Percentiles rank a stretch among this genome's conserved stretches.
phyloP scores from a whole-genome alignment of 2,329 filamentous ascomycete genomes.

The Akanthomyces dipterigenus region DNA sequence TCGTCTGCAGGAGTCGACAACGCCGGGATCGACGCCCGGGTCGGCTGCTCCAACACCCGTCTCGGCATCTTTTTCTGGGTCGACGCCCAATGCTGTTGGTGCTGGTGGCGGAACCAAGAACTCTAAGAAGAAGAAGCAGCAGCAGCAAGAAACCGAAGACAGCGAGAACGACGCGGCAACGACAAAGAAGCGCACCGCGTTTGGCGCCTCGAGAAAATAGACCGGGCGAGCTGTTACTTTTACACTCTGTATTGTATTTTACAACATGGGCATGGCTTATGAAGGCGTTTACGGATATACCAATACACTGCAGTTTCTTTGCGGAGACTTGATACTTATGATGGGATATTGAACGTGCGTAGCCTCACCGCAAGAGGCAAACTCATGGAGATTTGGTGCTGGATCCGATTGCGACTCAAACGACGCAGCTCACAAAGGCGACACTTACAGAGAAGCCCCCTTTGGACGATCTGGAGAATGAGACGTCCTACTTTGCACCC shows the following conservation, averaged over 20 bases:
- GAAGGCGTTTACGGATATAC: constrained; percentile 7
- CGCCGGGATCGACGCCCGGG: constrained; percentile 39
- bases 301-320: not conserved
- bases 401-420: too few species aligned
- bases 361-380: not conserved
- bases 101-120: constrained; percentile 42
- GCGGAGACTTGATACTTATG: not conserved
- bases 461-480: too few species aligned
- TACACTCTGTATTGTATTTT: not conserved
- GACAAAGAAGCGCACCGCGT: constrained; percentile 51
- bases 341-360: not conserved
- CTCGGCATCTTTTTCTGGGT: constrained; percentile 42
- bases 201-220: constrained; percentile 47
- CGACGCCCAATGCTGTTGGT: constrained; percentile 41
- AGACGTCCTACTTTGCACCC: too few species aligned
- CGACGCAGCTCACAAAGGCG: too few species aligned
- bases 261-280: not conserved
- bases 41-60: constrained; percentile 49
- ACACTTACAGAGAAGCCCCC: too few species aligned
- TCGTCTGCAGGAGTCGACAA: constrained; percentile 32
- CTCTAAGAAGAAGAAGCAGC: constrained; percentile 41
- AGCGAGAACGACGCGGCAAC: constrained; percentile 52
- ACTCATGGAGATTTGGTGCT: not conserved
- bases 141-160: constrained; percentile 36
- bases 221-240: too few species aligned